phyloP scores from a whole-genome alignment of 179 eudicot genomes.

The Sideroxylon spinosum region DNA sequence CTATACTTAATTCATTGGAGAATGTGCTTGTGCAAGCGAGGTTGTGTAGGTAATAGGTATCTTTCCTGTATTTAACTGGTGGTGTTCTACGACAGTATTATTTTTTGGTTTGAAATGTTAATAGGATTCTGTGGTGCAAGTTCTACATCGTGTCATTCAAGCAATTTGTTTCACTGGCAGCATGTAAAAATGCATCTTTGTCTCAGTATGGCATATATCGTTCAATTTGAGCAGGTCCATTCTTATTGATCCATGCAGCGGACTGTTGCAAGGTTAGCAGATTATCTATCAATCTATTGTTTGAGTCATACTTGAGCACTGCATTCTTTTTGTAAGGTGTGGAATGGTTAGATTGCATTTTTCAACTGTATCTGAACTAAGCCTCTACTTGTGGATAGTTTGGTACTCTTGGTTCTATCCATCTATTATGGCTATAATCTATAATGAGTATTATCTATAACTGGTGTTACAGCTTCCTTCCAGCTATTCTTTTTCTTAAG shows the following conservation, averaged over 20 bases:
- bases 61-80: neutral
- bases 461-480: neutral
- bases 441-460: neutral
- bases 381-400: neutral
- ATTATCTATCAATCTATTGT: neutral
- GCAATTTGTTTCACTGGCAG: neutral
- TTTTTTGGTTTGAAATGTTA: neutral
- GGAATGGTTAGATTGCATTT: neutral
- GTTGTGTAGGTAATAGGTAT: neutral
- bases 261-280: neutral
- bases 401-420: neutral
- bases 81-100: neutral
- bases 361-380: neutral
- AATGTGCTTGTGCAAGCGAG: neutral
- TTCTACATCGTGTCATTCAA: neutral
- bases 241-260: slow-evolving; percentile 1
- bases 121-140: neutral
- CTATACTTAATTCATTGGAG: neutral
- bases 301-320: neutral
- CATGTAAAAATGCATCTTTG: neutral
- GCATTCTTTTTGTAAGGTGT: neutral
- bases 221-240: neutral
- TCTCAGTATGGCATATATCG: neutral
- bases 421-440: neutral
- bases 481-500: neutral